Base-by-base conservation (phyloP, 2,329 filamentous ascomycete species). In the Cladosporium sp. region DNA sequence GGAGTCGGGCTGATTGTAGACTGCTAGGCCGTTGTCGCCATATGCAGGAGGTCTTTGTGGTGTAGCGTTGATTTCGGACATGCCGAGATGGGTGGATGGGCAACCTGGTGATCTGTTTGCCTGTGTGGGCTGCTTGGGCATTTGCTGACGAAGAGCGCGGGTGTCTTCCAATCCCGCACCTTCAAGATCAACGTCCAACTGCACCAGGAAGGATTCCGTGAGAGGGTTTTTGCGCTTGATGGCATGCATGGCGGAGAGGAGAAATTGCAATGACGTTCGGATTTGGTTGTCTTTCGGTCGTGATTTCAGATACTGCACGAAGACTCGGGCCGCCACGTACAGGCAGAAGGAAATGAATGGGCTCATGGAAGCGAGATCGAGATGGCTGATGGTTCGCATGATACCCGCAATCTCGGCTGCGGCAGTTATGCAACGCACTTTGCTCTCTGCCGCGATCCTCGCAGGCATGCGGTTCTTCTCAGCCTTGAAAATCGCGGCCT, bases 401-500 rank as follows among this genome's bases (percentile, higher is more conserved):
- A 95, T 92, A 58, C 83, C 91, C 7, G 91, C 87, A 63, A 96
- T 94, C 65, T 96, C 91, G 51, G 91, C 90, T 22, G 93, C 93
- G 11, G 92, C 90, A 18, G 90, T 90, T 52, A 97, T 89, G 61
- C 93, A 97, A 54, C 93, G 81, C 12, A 93, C 82, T 67, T 95
- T 96, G 67, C 91, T 95, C 65, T 97, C 92, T 1, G 86, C 83
- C 55, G 87, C 84, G 40, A 96, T 84, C 15, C 85, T 84, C 1
- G 79, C 73, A 0, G 88, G 84, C 53, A 96, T 73, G 47, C 83
- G 80, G 67, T 95, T 86, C 70, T 90, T 93, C 61, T 97, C 92
- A 0, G 91, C 90, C 66, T 96, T 97, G 77, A 92, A 96, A 16
- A 98, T 97, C 20, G 93, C 93, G 2, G 92, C 93, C 71, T 98